These are phyloP conservation scores for Kodamaea leandrae DNA, from an alignment of 805 yeast genomes.

Conservation along the genomic window DNA sequence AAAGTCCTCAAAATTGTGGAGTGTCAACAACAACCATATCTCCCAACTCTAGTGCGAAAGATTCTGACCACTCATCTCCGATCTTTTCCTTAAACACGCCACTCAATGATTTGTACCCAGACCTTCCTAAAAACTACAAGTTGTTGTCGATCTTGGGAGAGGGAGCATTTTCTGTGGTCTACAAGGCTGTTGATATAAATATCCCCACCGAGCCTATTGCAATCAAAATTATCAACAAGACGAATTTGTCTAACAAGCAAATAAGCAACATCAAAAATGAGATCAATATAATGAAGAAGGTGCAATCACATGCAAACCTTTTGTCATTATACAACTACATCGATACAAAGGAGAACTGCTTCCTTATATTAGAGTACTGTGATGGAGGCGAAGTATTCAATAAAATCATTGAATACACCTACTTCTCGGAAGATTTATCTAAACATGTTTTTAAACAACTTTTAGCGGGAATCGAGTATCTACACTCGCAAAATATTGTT, in stretches of 20 bases:
- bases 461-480: conserved; percentile 63
- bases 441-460: conserved; percentile 73
- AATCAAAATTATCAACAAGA: conserved; percentile 70
- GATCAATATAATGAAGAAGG: conserved; percentile 67
- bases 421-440: conserved; percentile 69
- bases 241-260: conserved; percentile 49
- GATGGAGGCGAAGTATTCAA: conserved; percentile 82
- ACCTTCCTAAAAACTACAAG: conserved; percentile 30
- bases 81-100: conserved; percentile 11
- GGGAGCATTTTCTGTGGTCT: conserved; percentile 90
- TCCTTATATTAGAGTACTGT: conserved; percentile 63
- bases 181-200: conserved; percentile 56
- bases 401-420: conserved; percentile 73
- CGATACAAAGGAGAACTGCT: conserved; percentile 55
- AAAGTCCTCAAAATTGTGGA: too few species aligned
- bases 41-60: conserved; percentile 1
- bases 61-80: background rate
- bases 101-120: conserved; percentile 15
- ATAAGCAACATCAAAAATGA: conserved; percentile 63
- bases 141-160: conserved; percentile 53
- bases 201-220: conserved; percentile 53
- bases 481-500: conserved; percentile 66
- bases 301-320: conserved; percentile 53
- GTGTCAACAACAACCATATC: too few species aligned
- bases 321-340: conserved; percentile 52